Conservation (phyloP, 2,329 filamentous ascomycete species). For the Trichoderma harzianum region DNA sequence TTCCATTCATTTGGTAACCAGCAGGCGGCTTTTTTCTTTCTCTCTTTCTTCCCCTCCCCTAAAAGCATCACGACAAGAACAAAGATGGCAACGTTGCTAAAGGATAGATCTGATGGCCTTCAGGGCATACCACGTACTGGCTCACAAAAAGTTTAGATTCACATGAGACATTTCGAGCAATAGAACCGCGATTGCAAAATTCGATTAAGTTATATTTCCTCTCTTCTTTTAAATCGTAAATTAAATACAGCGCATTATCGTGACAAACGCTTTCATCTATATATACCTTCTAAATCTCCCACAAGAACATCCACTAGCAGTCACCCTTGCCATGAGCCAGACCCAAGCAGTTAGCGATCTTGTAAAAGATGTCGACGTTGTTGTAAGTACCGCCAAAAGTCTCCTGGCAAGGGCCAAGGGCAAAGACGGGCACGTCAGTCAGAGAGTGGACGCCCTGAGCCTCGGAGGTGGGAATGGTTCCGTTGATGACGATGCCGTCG, state of each 20-base stretch:
- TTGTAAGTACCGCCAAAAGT: slow-evolving; percentile 68
- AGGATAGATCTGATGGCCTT: neutral
- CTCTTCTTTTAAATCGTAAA: neutral
- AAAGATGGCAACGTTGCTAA: neutral
- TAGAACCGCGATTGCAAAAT: neutral
- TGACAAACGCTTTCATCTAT: neutral
- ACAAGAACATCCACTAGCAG: slow-evolving; percentile 19
- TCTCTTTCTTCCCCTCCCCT: neutral
- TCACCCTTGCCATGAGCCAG: slow-evolving; percentile 34
- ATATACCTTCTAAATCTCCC: neutral
- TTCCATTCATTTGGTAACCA: neutral
- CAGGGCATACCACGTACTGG: neutral
- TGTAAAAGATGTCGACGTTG: slow-evolving; percentile 72
- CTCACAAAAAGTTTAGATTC: neutral
- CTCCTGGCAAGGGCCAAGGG: slow-evolving; percentile 74
- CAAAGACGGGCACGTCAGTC: slow-evolving; percentile 76
- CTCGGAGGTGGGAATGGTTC: slow-evolving; percentile 63
- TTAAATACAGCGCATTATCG: neutral
- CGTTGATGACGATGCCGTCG: slow-evolving; percentile 70
- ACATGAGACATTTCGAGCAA: neutral
- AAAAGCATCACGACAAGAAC: neutral
- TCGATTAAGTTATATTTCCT: neutral
- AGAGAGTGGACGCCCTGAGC: slow-evolving; percentile 71
- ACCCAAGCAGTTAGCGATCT: slow-evolving; percentile 67
- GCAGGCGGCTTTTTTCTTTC: neutral